Base-by-base conservation (phyloP, 306 rosid species). In the Neltuma alba region DNA sequence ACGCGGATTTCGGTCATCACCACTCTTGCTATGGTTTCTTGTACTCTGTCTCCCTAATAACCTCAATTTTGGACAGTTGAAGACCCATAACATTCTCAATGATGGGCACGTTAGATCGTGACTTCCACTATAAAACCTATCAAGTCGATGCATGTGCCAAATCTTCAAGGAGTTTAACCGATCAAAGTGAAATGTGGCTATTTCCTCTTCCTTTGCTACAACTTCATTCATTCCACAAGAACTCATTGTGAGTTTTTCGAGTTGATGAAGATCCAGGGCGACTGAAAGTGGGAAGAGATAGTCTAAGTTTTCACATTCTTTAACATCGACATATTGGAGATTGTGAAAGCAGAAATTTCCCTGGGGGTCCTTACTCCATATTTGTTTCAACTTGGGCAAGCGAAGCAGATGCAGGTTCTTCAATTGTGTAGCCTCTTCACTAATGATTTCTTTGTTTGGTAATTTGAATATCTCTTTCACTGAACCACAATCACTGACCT, bases 211-310 rank as follows among this genome's bases (percentile, higher is more conserved):
- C 11, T 62, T 31, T 55, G 15, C 30, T 9, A 55, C 30, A 21
- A 55, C 23, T 9, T 55, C 30, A 2, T 9, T 55, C 61, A 55
- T 55, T 9, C 61, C 30, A 55, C 61, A 55, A 2, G 0, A 1
- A 16, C 13, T 0, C 10, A 31, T 1, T 2, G 0, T 0, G 1
- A 15, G 10, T 5, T 30, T 30, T 62, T 62, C 40, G 0, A 30
- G 40, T 8, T 30, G 38, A 5, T 1, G 4, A 62, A n/a, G n/a
- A n/a, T n/a, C n/a, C n/a, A n/a, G n/a, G n/a, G n/a, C n/a, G n/a
- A n/a, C n/a, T n/a, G n/a, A n/a, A n/a, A n/a, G n/a, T n/a, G n/a
- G n/a, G n/a, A n/a, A n/a, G n/a, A n/a, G n/a, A n/a, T n/a, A n/a
- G n/a, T n/a, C n/a, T n/a, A n/a, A n/a, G n/a, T n/a, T n/a, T n/a